Evolutionary conservation across 192 early-diverging fungal species (phyloP), one percentile per base, ranked within the genome.

Genomic region (Neocallimastix lanati): DNA sequence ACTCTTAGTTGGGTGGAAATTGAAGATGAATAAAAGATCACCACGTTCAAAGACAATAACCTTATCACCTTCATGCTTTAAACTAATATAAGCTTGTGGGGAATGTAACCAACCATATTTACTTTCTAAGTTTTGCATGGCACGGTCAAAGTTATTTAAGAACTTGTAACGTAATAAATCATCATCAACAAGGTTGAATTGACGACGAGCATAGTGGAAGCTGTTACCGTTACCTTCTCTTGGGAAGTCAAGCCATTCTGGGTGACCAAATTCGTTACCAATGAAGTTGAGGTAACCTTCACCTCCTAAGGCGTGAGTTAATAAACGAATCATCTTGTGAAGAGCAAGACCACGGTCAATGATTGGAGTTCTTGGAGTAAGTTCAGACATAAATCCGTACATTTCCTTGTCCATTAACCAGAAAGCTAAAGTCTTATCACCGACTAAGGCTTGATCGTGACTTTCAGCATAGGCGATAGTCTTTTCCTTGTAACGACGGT

Each of bases 371-470:
- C 92, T 81, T 67, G 86, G 85, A 3, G 90, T 90, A 36, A 93
- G 78, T 80, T 92, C 91, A 78, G 92, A 93, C 97, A 99, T 99
- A 85, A 95, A 86, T n/a, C 29, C 79, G 84, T 99, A 99, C 97
- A 99, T 99, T 85, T 99, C 96, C 85, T 93, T 93, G 86, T 99
- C 97, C 97, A 99, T 99, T 79, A 99, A 85, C 97, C 97, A 99
- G 87, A 99, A 99, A 18, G 96, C 97, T 77, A 99, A 83, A 35
- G 95, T 96, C 86, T 99, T 99, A 87, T 99, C 97, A 76, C 97
- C 97, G 12, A 99, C 97, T 40, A 99, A 86, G 67, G 97, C 97
- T 85, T 99, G 97, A 83, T 99, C 97, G 84, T 99, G 97, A 50
- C 92, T 94, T 86, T 99, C n/a, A n/a, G n/a, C n/a, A n/a, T n/a